These are phyloP conservation scores for Astathelohania contejeani DNA, from an alignment of 371 early-diverging fungal species.

Conservation along the genomic window DNA sequence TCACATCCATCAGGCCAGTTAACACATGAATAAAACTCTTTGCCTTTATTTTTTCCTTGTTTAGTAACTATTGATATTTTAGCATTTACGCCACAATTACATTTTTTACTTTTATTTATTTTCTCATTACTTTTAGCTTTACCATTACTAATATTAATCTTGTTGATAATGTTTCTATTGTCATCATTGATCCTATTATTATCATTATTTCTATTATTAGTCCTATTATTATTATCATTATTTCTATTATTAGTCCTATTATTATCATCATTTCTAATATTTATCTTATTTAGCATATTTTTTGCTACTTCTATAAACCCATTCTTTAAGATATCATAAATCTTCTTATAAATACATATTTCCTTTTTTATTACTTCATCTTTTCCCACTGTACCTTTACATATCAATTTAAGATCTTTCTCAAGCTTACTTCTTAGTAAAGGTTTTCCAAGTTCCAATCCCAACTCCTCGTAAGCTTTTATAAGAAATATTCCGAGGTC, in stretches of 20 bases:
- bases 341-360: constrained; percentile 32
- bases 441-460: constrained; percentile 35
- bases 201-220: not conserved
- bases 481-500: constrained; percentile 76
- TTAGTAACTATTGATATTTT: constrained; percentile 52
- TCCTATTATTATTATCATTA: not conserved
- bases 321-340: constrained; percentile 56
- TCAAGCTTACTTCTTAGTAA: constrained; percentile 49
- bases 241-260: constrained; percentile 1
- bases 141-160: not conserved
- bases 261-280: not conserved
- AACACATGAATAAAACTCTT: constrained; percentile 51
- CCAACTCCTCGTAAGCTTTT: constrained; percentile 62
- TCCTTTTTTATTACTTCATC: constrained; percentile 36
- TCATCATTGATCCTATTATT: not conserved
- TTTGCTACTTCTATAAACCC: constrained; percentile 56
- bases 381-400: constrained; percentile 24
- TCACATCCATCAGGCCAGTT: constrained; percentile 45
- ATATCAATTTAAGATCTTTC: constrained; percentile 58
- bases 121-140: constrained; percentile 5
- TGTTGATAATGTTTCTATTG: not conserved
- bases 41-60: constrained; percentile 57
- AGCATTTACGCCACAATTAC: constrained; percentile 54
- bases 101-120: constrained; percentile 46
- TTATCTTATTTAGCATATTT: constrained; percentile 10